Conservation (phyloP, 75 land plant genomes). For the Pinus albicaulis region DNA sequence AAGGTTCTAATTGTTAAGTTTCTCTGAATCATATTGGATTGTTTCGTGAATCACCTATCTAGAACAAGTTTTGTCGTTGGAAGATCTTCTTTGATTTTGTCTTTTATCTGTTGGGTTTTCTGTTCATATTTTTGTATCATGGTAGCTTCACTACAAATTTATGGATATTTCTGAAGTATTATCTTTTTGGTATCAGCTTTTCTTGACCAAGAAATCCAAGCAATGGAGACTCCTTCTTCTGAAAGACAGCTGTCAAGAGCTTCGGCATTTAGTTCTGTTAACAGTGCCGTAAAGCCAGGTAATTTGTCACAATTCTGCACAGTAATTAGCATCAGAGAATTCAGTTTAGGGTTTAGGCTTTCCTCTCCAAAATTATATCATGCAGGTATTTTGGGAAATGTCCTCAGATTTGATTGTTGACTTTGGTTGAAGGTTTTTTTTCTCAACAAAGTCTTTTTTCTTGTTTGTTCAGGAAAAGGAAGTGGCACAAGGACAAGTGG, state of each 20-base stretch:
- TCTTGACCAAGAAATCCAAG: neutral
- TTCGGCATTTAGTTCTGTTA: slow-evolving; percentile 12
- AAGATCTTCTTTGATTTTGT: too few species aligned
- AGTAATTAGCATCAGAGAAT: neutral
- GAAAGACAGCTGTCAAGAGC: slow-evolving; percentile 40
- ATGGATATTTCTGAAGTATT: neutral
- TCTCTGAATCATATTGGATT: too few species aligned
- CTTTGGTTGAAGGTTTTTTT: neutral
- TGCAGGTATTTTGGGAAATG: too few species aligned
- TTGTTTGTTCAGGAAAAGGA: slow-evolving; percentile 16
- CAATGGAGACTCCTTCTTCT: slow-evolving; percentile 66
- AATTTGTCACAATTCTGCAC: neutral
- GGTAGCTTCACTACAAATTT: too few species aligned
- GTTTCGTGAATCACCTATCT: too few species aligned
- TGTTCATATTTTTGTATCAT: too few species aligned
- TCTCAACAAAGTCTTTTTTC: slow-evolving; percentile 13
- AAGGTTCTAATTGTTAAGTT: too few species aligned
- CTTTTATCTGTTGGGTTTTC: too few species aligned
- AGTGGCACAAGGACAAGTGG: neutral
- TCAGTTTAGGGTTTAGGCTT: neutral
- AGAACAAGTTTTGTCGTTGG: too few species aligned
- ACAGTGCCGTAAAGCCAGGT: slow-evolving; percentile 16
- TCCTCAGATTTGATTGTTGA: neutral
- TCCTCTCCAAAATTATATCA: neutral
- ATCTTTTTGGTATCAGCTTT: neutral